Conservation (phyloP, 768 basidiomycete genomes). For the Collybiopsis confluens region DNA sequence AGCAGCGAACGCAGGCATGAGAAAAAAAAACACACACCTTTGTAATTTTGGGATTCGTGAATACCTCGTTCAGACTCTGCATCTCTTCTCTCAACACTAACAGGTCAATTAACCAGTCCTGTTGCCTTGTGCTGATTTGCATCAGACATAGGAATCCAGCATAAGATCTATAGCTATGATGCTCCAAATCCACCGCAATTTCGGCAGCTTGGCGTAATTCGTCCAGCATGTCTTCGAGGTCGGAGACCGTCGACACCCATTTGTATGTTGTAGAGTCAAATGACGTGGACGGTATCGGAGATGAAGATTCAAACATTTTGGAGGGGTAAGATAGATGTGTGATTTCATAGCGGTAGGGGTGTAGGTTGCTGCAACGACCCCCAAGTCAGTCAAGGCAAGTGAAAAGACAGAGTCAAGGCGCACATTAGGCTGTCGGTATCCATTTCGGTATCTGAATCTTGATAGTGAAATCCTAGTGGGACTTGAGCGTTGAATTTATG, state of each 20-base stretch:
- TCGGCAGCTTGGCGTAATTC: conserved; percentile 64
- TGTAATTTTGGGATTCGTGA: conserved; percentile 78
- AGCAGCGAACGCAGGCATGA: background rate
- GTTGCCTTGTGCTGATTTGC: conserved; percentile 80
- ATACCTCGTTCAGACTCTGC: conserved; percentile 72
- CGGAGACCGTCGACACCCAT: conserved; percentile 59
- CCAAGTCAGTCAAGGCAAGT: no score
- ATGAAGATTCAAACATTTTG: conserved; percentile 52
- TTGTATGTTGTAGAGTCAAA: conserved; percentile 67
- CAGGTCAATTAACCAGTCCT: conserved; percentile 87
- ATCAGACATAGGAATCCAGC: conserved; percentile 89
- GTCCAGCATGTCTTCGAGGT: conserved; percentile 60
- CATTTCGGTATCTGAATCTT: conserved; percentile 23
- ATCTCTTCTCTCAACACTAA: conserved; percentile 72
- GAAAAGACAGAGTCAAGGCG: background rate
- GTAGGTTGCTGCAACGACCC: conserved; percentile 32
- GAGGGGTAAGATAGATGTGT: conserved; percentile 66
- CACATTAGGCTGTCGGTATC: conserved; percentile 14
- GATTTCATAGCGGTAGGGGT: conserved; percentile 89
- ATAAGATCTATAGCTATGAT: conserved; percentile 85
- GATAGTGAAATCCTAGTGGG: conserved; percentile 65
- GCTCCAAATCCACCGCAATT: conserved; percentile 92
- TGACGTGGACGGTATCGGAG: conserved; percentile 49
- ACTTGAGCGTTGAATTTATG: conserved; percentile 84
- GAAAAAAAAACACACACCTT: conserved; percentile 50